A percentile compares a stretch with the other conserved stretches of the same genome.
Conservation (phyloP, 306 rosid genomes). For the Ochetophila trinervis region DNA sequence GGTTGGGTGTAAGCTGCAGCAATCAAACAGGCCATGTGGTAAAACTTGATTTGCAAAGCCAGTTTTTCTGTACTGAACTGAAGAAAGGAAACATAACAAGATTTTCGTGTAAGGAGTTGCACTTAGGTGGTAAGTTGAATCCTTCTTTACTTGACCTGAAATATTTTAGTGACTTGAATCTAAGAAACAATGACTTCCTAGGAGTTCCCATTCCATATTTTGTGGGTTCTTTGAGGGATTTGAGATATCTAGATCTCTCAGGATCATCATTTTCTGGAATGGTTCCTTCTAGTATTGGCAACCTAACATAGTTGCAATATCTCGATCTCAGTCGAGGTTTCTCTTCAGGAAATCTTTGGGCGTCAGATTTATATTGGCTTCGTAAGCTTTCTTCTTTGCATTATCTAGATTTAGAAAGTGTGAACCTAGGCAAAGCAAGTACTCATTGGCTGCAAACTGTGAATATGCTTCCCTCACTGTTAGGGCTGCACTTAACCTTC, state of each 20-base stretch:
- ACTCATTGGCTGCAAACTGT: conserved; percentile 23
- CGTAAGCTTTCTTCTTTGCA: conserved; percentile 35
- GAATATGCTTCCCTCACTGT: conserved; percentile 19
- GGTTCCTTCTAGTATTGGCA: conserved; percentile 12
- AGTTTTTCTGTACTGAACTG: not conserved
- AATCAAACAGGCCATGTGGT: conserved; percentile 32
- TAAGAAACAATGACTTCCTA: conserved; percentile 33
- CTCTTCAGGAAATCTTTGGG: not conserved
- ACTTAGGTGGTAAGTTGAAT: conserved; percentile 30
- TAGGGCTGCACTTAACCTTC: conserved; percentile 25
- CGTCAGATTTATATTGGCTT: conserved; percentile 27
- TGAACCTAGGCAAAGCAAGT: conserved; percentile 28
- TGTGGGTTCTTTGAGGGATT: conserved; percentile 31
- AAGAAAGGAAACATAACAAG: not conserved
- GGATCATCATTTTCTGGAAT: conserved; percentile 31
- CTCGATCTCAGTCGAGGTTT: conserved; percentile 10
- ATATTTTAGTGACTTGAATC: conserved; percentile 35
- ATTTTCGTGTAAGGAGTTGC: not conserved
- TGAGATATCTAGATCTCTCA: conserved; percentile 35
- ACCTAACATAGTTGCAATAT: not conserved
- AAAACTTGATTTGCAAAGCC: conserved; percentile 35
- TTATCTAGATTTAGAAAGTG: conserved; percentile 26
- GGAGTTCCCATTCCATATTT: conserved; percentile 27
- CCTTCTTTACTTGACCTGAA: conserved; percentile 33
- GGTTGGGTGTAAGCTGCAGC: conserved; percentile 33